Conservation (phyloP, 1,284 basidiomycete genomes). For the Wallemia mellicola region DNA sequence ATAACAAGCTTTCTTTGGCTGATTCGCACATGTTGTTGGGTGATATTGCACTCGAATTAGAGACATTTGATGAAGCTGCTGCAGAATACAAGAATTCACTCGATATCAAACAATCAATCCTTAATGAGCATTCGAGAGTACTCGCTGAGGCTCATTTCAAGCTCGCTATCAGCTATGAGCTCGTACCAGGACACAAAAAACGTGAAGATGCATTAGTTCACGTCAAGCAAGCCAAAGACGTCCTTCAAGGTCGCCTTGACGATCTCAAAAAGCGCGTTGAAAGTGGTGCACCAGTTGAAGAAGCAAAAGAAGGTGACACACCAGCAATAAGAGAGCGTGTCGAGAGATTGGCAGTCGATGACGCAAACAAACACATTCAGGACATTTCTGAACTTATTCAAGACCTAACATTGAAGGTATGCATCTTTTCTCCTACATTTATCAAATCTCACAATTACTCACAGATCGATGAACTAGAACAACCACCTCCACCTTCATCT, state of each 20-base stretch:
- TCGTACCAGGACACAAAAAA: conserved; percentile 31
- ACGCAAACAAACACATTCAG: conserved; percentile 25
- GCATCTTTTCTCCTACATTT: conserved; percentile 1
- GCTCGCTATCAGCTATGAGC: conserved; percentile 57
- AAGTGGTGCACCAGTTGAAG: conserved; percentile 5
- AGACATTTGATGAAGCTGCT: conserved; percentile 74
- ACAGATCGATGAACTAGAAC: conserved; percentile 22
- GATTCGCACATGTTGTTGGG: conserved; percentile 58
- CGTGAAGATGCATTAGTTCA: conserved; percentile 48
- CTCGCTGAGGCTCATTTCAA: conserved; percentile 73
- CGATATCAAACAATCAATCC: conserved; percentile 32
- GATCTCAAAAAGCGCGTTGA: conserved; percentile 29
- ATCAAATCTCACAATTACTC: too few relatives aligned
- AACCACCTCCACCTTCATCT: conserved; percentile 4
- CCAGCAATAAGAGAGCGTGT: conserved; percentile 12
- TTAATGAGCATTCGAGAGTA: conserved; percentile 48
- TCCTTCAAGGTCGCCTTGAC: conserved; percentile 33
- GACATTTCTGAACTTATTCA: conserved; percentile 42
- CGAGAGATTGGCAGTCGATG: conserved; percentile 15
- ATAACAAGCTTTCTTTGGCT: conserved; percentile 37
- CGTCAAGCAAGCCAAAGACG: conserved; percentile 41
- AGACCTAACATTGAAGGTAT: conserved; percentile 50
- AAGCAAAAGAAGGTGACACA: conserved; percentile 28
- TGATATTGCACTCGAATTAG: conserved; percentile 65
- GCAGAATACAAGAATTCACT: conserved; percentile 47